Base-by-base conservation (phyloP, 2,329 filamentous ascomycete genomes). In the Diaporthe capsici region DNA sequence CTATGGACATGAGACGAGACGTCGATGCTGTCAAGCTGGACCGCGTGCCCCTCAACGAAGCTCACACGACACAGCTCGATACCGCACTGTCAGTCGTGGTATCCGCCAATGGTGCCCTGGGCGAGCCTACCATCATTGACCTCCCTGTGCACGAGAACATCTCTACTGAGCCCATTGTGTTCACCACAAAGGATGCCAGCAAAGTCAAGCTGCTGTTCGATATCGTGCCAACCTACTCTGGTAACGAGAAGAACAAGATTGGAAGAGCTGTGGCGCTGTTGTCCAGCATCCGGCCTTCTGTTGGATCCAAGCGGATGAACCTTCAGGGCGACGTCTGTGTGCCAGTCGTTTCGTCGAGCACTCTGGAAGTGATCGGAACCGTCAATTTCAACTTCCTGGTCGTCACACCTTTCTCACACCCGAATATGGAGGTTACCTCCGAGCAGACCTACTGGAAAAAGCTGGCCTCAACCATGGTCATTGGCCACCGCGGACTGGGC, bases 371-470 rank as follows among this genome's bases (percentile, higher is more conserved):
- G 13, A 98, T 99, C 79, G 97, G 97, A 22, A 92, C 93, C 0
- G 94, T 99, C 79, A 98, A 98, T 81, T 99, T 99, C 88, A 98
- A 98, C 84, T 98, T 98, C 82, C 86, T 98, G 44, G 91, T 98
- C 81, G 95, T 99, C 80, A 98, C 95, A 0, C 96, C 97, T 0
- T 99, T 99, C 85, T 90, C 92, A 25, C 97, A 98, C 83, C 95
- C 95, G 9, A 97, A 97, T 76, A 97, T 99, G 93, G 94, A 94
- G 74, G 92, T 98, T 78, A 97, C 94, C 1, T 94, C 95, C 49
- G 90, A 95, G 75, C 94, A 97, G 82, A 98, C 96, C 0, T 99
- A 98, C 84, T 99, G 96, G 96, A 98, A 95, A 86, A 97, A 95
- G 83, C 88, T 98, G 82, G 91, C 94, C 17, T 94, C 95, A 4